Conservation (phyloP, 176 grass and related monocot genomes). For the Ensete ventricosum region DNA sequence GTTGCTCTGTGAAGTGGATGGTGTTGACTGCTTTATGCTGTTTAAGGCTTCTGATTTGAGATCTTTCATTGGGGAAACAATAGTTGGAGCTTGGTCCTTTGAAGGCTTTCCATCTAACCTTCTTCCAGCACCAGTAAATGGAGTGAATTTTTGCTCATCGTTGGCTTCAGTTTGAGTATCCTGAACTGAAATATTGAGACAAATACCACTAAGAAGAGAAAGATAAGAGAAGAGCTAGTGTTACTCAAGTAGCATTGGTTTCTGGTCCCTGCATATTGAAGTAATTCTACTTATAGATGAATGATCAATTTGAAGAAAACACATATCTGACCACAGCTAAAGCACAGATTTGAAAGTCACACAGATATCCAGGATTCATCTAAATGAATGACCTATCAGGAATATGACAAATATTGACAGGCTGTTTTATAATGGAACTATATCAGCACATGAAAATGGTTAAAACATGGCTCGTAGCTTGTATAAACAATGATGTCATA, state of each 20-base stretch:
- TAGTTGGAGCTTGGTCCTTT: constrained; percentile 25
- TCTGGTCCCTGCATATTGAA: neutral
- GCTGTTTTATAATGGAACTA: too few relatives aligned
- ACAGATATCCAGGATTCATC: too few relatives aligned
- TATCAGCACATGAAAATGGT: too few relatives aligned
- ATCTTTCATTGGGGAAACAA: constrained; percentile 14
- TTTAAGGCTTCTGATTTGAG: constrained; percentile 28
- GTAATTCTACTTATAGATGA: neutral
- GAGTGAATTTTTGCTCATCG: constrained; percentile 57
- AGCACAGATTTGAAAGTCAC: too few relatives aligned
- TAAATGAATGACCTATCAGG: too few relatives aligned
- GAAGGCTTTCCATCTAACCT: constrained; percentile 59
- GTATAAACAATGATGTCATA: too few relatives aligned
- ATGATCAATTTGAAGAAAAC: too few relatives aligned
- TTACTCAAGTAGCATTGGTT: neutral
- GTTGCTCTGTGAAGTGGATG: constrained; percentile 30
- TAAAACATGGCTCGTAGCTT: too few relatives aligned
- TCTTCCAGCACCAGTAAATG: constrained; percentile 60
- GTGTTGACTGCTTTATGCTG: constrained; percentile 31
- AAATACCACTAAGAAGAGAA: neutral
- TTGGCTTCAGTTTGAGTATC: constrained; percentile 22
- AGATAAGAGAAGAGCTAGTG: neutral
- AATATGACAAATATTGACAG: too few relatives aligned
- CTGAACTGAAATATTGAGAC: constrained; percentile 14
- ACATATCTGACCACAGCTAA: too few relatives aligned